Evolutionary conservation across 306 rosid genomes (phyloP).

Genomic region (Gillenia trifoliata): DNA sequence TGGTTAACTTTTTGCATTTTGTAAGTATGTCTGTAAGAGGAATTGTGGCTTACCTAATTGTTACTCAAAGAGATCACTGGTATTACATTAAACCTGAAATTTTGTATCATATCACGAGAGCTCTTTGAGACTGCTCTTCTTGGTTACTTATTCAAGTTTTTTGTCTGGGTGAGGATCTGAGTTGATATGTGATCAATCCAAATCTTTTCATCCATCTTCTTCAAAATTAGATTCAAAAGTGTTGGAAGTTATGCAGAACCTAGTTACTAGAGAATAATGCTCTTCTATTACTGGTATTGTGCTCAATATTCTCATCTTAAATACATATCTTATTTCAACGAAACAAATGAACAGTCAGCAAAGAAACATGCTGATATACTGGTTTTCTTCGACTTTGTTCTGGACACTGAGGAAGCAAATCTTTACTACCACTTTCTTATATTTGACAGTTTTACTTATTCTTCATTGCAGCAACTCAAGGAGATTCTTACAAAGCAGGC

Average conservation of each 20-base stretch:
- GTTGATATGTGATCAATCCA: background rate
- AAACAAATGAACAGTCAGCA: background rate
- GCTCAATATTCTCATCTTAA: background rate
- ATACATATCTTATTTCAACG: background rate
- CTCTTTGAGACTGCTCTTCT: background rate
- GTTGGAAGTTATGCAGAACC: background rate
- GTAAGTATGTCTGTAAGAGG: background rate
- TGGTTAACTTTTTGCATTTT: background rate
- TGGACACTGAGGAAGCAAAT: background rate
- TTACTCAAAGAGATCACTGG: background rate
- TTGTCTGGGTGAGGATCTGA: background rate
- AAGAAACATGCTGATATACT: background rate
- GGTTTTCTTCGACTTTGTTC: background rate
- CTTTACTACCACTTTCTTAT: background rate
- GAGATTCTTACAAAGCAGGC: constrained; percentile 89
- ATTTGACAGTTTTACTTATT: background rate
- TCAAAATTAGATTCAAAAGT: background rate
- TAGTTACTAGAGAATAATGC: background rate
- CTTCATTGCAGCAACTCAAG: constrained; percentile 60
- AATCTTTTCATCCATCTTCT: background rate
- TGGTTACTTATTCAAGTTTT: background rate
- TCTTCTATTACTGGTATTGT: background rate
- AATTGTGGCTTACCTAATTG: background rate
- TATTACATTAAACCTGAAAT: background rate
- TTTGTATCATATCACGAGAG: background rate